These are phyloP conservation scores for Patellifolia procumbens DNA, from an alignment of 179 eudicot species.

Conservation along the genomic window DNA sequence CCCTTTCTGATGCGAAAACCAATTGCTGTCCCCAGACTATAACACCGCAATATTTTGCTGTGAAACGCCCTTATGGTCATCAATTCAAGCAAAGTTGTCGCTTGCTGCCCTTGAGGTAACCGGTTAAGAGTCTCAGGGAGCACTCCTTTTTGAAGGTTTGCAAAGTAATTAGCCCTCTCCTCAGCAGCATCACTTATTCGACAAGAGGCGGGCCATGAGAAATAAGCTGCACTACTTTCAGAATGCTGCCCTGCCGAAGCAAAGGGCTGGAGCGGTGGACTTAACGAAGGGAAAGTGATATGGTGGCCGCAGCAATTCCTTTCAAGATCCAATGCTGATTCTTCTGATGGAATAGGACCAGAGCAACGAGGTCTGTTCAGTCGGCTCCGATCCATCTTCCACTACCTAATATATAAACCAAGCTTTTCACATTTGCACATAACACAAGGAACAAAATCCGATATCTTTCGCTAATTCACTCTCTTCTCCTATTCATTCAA, in stretches of 20 bases:
- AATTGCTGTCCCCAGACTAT: slow-evolving; percentile 95
- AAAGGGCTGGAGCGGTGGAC: slow-evolving; percentile 76
- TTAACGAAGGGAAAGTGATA: slow-evolving; percentile 61
- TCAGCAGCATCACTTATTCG: slow-evolving; percentile 86
- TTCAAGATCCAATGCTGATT: slow-evolving; percentile 83
- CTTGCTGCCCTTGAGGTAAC: slow-evolving; percentile 85
- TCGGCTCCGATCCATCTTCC: slow-evolving; percentile 42
- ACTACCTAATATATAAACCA: slow-evolving; percentile 27
- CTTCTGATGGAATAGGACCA: slow-evolving; percentile 87
- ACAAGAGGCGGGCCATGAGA: slow-evolving; percentile 93
- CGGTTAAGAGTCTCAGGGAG: slow-evolving; percentile 70
- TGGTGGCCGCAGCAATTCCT: slow-evolving; percentile 55
- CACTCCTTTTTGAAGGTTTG: slow-evolving; percentile 91
- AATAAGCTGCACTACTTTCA: slow-evolving; percentile 85
- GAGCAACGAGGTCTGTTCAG: slow-evolving; percentile 40
- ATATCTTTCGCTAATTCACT: not conserved
- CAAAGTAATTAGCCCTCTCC: slow-evolving; percentile 90
- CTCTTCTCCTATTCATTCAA: not conserved
- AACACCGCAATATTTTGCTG: slow-evolving; percentile 91
- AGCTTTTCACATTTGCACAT: slow-evolving; percentile 6
- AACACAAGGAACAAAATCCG: not conserved
- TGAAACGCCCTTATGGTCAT: slow-evolving; percentile 99
- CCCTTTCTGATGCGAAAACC: slow-evolving; percentile 90
- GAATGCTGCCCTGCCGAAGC: slow-evolving; percentile 91
- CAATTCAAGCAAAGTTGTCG: slow-evolving; percentile 85